Base-by-base conservation (phyloP, 257 asterid genomes). In the Solanum peruvianum region DNA sequence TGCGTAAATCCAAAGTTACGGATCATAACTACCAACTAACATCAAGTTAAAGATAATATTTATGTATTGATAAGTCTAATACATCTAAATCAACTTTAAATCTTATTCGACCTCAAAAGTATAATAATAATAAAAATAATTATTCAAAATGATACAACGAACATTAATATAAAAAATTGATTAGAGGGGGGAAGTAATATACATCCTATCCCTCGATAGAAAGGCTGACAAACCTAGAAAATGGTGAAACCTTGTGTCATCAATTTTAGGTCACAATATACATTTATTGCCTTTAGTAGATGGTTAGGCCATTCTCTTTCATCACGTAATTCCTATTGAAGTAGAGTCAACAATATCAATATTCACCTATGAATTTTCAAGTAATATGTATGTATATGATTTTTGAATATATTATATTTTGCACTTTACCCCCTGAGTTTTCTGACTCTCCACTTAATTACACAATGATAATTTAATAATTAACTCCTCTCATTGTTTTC, bases 221-320 rank as follows among this genome's bases (percentile, higher is more conserved):
- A 49, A 87, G 83, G 82, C 91, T 90, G 94, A 88, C 92, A 88
- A 71, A 58, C 71, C 88, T 86, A 88, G 62, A 82, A 66, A 69
- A 83, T 88, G 86, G 90, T 88, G 89, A 84, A 31, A 72, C 44
- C 15, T 66, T 89, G 92, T 88, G 84, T 89, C 93, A 91, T 93
- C 92, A 91, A 89, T 91, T 85, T 88, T 45, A 45, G n/a, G 87
- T 13, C 39, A 6, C 41, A 29, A 6, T 27, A 27, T 13, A 78
- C 52, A 85, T 45, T 85, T 86, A 67, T 67, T 88, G 45, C 64
- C 81, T 33, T 56, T 73, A 88, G 77, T n/a, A n/a, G 16, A 27
- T 90, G 16, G 87, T 69, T 88, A 44, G 77, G 52, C 67, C 11
- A 83, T 88, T 35, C 82, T 15, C 78, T 66, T 62, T 71, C 84